These are phyloP conservation scores for Grigorovia transvaalensis DNA, from an alignment of 805 yeast genomes.

Conservation along the genomic window DNA sequence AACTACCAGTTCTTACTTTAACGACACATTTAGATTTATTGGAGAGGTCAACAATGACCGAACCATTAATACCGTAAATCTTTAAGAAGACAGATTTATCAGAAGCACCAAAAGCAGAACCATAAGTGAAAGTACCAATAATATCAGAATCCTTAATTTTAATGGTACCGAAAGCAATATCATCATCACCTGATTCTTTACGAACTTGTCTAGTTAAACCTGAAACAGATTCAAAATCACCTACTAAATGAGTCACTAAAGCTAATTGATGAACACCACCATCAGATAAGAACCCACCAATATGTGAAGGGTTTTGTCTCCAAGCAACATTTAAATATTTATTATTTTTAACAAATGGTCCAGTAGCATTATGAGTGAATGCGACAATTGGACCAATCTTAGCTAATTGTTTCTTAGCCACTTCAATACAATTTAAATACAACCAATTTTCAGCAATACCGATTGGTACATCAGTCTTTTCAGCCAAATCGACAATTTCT, in stretches of 20 bases:
- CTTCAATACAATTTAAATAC: constrained; percentile 48
- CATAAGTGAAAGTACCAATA: constrained; percentile 80
- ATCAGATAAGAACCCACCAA: constrained; percentile 87
- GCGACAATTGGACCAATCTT: constrained; percentile 64
- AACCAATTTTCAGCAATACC: constrained; percentile 82
- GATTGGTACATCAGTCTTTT: constrained; percentile 54
- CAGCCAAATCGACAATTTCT: constrained; percentile 61
- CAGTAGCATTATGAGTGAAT: constrained; percentile 65
- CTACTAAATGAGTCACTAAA: constrained; percentile 69
- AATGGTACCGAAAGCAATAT: constrained; percentile 62
- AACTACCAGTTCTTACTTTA: constrained; percentile 24
- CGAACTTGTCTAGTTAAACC: constrained; percentile 74
- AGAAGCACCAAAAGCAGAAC: constrained; percentile 78
- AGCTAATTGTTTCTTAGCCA: constrained; percentile 47
- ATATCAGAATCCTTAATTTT: constrained; percentile 46
- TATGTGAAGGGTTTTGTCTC: constrained; percentile 85
- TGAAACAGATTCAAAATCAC: constrained; percentile 57
- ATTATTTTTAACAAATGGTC: constrained; percentile 51
- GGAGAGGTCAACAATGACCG: constrained; percentile 57
- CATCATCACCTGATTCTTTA: constrained; percentile 71
- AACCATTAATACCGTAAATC: constrained; percentile 73
- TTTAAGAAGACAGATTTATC: constrained; percentile 56
- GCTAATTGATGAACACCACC: constrained; percentile 97
- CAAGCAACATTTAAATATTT: constrained; percentile 64
- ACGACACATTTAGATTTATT: constrained; percentile 31